Percentiles rank a stretch among this genome's conserved stretches.
Conservation (phyloP, 768 basidiomycete species). For the Leccinum ochraceum region DNA sequence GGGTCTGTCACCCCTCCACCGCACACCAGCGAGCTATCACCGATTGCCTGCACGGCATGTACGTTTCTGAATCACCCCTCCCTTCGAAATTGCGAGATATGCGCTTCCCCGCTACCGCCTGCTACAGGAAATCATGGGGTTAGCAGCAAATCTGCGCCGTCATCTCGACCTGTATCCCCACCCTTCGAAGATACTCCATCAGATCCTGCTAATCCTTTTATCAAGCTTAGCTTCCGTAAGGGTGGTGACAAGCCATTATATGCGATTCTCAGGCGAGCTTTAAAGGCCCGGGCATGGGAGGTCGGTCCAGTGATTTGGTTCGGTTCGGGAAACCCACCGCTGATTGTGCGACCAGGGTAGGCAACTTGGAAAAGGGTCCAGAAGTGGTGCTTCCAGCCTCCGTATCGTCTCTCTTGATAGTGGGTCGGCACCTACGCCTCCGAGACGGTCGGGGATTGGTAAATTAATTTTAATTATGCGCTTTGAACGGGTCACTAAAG, state of each 20-base stretch:
- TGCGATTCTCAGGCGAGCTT: slow-evolving; percentile 64
- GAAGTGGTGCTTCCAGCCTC: slow-evolving; percentile 25
- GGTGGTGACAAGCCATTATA: slow-evolving; percentile 90
- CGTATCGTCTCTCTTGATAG: slow-evolving; percentile 20
- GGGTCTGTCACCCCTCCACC: slow-evolving; percentile 24
- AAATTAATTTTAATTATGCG: background rate
- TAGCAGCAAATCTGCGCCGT: slow-evolving; percentile 59
- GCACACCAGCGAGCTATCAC: slow-evolving; percentile 22
- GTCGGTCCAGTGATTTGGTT: slow-evolving; percentile 32
- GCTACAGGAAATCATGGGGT: slow-evolving; percentile 19
- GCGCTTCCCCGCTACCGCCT: slow-evolving; percentile 64
- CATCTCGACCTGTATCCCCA: slow-evolving; percentile 63
- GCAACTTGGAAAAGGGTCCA: slow-evolving; percentile 25
- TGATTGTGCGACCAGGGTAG: slow-evolving; percentile 28
- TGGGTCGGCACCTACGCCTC: slow-evolving; percentile 13
- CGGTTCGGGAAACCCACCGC: background rate
- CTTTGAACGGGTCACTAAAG: slow-evolving; percentile 5
- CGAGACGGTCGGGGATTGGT: slow-evolving; percentile 34
- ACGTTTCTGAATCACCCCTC: slow-evolving; percentile 90
- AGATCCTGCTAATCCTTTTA: slow-evolving; percentile 43
- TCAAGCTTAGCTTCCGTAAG: slow-evolving; percentile 88
- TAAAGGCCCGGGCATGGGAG: slow-evolving; percentile 80
- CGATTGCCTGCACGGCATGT: slow-evolving; percentile 78
- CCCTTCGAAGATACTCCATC: slow-evolving; percentile 28
- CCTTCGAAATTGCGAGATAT: slow-evolving; percentile 80